Conservation (phyloP, 2,329 filamentous ascomycete species). For the Amylocarpus encephaloides region DNA sequence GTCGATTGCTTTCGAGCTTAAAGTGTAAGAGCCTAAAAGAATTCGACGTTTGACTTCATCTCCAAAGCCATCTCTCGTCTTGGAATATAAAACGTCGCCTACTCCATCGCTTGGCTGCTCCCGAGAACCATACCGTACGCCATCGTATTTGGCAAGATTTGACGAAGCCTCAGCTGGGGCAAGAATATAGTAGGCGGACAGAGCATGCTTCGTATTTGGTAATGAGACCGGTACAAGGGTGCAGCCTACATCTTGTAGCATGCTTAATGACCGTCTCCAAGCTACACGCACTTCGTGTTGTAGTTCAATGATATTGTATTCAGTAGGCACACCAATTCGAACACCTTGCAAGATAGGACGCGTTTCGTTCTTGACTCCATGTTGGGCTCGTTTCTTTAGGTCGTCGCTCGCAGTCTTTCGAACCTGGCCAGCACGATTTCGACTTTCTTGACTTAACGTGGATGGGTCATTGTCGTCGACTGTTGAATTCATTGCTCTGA, state of each 20-base stretch:
- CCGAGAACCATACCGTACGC: slow-evolving; percentile 72
- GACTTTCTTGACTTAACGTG: slow-evolving; percentile 41
- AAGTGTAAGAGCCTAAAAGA: slow-evolving; percentile 79
- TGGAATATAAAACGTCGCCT: slow-evolving; percentile 65
- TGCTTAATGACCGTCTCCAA: slow-evolving; percentile 59
- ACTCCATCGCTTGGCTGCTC: slow-evolving; percentile 43
- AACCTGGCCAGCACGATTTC: slow-evolving; percentile 25
- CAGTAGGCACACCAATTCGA: slow-evolving; percentile 54
- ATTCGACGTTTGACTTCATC: slow-evolving; percentile 81
- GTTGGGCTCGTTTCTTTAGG: neutral
- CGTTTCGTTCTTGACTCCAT: neutral
- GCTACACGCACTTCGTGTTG: slow-evolving; percentile 59
- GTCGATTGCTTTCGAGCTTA: slow-evolving; percentile 85
- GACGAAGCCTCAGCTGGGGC: slow-evolving; percentile 93
- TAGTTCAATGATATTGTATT: slow-evolving; percentile 87
- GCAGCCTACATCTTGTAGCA: slow-evolving; percentile 60
- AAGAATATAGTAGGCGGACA: slow-evolving; percentile 92
- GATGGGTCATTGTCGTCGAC: slow-evolving; percentile 41
- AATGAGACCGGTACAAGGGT: slow-evolving; percentile 70
- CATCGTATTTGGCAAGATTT: slow-evolving; percentile 95
- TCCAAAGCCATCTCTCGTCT: slow-evolving; percentile 70
- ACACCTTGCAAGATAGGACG: slow-evolving; percentile 6
- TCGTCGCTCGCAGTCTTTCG: neutral
- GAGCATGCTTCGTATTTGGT: slow-evolving; percentile 74
- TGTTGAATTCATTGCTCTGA: slow-evolving; percentile 3